These are phyloP conservation scores for Hortiboletus flavorubellus DNA, from an alignment of 768 basidiomycete genomes.

Conservation along the genomic window DNA sequence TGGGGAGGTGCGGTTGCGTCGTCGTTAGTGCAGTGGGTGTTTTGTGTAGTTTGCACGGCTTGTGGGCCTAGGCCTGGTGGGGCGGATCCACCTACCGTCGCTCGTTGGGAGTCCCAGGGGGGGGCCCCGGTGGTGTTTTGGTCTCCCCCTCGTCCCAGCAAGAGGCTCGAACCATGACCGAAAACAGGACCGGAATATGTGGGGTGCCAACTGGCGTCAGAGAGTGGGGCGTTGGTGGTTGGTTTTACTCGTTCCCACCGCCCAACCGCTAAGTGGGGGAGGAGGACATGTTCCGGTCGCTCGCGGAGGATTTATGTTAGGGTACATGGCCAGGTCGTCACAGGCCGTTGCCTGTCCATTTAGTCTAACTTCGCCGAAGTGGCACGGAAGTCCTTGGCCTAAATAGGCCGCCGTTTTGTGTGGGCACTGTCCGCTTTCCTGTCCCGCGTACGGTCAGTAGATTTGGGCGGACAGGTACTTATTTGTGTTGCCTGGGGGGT, in stretches of 20 bases:
- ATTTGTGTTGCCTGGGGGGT: too few relatives aligned
- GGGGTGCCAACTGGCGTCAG: too few relatives aligned
- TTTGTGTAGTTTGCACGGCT: too few relatives aligned
- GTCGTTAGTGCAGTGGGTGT: too few relatives aligned
- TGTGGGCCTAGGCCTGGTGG: too few relatives aligned
- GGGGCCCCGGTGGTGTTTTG: too few relatives aligned
- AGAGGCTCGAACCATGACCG: too few relatives aligned
- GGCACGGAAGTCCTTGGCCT: constrained; percentile 1
- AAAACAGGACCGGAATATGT: too few relatives aligned
- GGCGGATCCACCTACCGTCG: too few relatives aligned
- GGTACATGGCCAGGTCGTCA: background rate
- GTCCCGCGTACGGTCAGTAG: constrained; percentile 5
- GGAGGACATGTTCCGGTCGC: constrained; percentile 2
- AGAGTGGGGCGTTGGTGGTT: background rate
- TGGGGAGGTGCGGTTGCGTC: too few relatives aligned
- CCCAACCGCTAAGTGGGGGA: constrained; percentile 2
- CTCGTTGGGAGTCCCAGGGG: too few relatives aligned
- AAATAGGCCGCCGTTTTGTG: constrained; percentile 2
- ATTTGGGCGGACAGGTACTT: background rate
- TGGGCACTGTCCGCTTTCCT: background rate
- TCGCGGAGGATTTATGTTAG: constrained; percentile 5
- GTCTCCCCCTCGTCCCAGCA: too few relatives aligned
- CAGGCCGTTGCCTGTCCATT: rapidly evolving
- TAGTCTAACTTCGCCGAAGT: background rate
- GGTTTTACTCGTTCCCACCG: background rate